Percentiles rank a stretch among this genome's conserved stretches.
These are phyloP conservation scores for Priceomyces melissophilus DNA, from an alignment of 805 yeast species.

Conservation along the genomic window DNA sequence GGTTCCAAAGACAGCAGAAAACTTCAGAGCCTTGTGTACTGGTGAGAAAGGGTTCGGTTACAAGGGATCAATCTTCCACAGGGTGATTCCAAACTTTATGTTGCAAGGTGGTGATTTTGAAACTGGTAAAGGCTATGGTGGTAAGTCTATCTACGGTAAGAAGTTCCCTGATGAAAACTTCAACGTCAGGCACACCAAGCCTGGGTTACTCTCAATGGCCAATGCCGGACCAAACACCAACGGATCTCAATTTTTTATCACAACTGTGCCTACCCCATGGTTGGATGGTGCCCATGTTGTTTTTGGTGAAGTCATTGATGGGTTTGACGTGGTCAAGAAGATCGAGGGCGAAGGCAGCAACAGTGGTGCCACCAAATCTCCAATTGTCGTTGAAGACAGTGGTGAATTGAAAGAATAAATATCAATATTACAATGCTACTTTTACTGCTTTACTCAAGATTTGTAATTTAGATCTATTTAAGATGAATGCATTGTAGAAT, in stretches of 20 bases:
- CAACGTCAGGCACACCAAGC: slow-evolving; percentile 68
- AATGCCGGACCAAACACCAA: slow-evolving; percentile 98
- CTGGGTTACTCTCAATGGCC: slow-evolving; percentile 88
- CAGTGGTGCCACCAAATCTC: slow-evolving; percentile 45
- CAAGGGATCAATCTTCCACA: slow-evolving; percentile 44
- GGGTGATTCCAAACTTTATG: slow-evolving; percentile 48
- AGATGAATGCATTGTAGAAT: slow-evolving; percentile 4
- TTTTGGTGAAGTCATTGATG: slow-evolving; percentile 85
- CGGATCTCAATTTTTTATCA: slow-evolving; percentile 96
- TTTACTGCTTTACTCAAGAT: neutral
- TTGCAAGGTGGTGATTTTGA: slow-evolving; percentile 50
- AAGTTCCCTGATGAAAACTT: slow-evolving; percentile 80
- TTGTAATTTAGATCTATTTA: slow-evolving; percentile 3
- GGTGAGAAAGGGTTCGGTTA: slow-evolving; percentile 47
- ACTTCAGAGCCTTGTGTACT: slow-evolving; percentile 89
- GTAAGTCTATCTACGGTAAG: slow-evolving; percentile 58
- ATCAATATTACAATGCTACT: neutral
- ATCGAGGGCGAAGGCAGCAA: slow-evolving; percentile 62
- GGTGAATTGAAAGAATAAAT: slow-evolving; percentile 40
- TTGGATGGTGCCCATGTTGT: slow-evolving; percentile 93
- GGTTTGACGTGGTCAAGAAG: slow-evolving; percentile 74
- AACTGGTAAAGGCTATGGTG: slow-evolving; percentile 45
- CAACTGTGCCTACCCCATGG: slow-evolving; percentile 86
- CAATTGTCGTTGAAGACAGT: slow-evolving; percentile 50
- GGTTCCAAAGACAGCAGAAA: slow-evolving; percentile 94